Evolutionary conservation across 2,329 filamentous ascomycete genomes (phyloP).

Genomic region (Verticillium dahliae): DNA sequence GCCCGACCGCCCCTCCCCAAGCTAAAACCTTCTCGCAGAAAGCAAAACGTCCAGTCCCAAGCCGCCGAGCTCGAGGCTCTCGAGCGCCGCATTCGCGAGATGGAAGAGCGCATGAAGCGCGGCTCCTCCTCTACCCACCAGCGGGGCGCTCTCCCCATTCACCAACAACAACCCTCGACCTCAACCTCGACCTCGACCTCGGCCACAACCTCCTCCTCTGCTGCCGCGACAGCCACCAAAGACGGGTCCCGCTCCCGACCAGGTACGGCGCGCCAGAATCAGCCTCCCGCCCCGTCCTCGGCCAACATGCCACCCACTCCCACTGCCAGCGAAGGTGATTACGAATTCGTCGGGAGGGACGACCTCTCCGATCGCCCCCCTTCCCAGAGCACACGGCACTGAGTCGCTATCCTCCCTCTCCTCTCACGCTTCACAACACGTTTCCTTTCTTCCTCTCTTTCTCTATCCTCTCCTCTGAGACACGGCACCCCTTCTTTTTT

Average conservation of each 20-base stretch:
- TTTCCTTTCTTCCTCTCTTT: not conserved
- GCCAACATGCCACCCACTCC: conserved; percentile 56
- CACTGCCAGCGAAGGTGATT: conserved; percentile 58
- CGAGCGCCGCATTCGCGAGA: conserved; percentile 75
- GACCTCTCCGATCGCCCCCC: conserved; percentile 12
- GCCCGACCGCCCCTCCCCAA: not conserved
- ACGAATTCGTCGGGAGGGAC: conserved; percentile 19
- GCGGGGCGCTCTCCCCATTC: conserved; percentile 11
- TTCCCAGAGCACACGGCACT: not conserved
- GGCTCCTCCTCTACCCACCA: conserved; percentile 14
- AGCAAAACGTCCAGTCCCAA: conserved; percentile 68
- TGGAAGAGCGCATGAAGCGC: conserved; percentile 67
- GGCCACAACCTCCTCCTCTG: conserved; percentile 7
- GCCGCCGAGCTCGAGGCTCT: conserved; percentile 78
- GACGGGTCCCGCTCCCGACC: conserved; percentile 37
- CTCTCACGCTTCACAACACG: not conserved
- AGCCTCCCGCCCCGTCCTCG: conserved; percentile 42
- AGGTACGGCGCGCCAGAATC: conserved; percentile 43
- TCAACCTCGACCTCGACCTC: not conserved
- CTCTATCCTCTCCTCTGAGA: not conserved
- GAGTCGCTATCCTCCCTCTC: not conserved
- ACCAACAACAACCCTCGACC: conserved; percentile 1
- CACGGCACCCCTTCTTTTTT: not conserved
- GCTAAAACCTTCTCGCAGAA: conserved; percentile 44
- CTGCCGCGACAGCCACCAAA: conserved; percentile 19